Conservation (phyloP, 2,329 filamentous ascomycete species). For the Ceratocystis destructans region DNA sequence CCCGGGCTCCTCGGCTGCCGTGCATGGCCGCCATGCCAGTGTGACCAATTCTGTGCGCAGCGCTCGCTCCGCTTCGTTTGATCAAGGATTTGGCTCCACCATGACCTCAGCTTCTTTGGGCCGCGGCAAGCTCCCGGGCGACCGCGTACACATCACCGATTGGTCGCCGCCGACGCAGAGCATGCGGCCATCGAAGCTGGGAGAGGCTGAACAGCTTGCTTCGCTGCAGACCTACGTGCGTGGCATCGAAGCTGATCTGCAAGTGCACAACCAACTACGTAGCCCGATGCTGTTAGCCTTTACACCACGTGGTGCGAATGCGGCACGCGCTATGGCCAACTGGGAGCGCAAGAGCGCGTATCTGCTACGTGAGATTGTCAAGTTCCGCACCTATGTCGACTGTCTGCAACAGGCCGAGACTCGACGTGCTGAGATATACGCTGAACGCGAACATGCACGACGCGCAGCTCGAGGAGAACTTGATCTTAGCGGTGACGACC, state of each 20-base stretch:
- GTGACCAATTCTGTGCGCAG: constrained; percentile 27
- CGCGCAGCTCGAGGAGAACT: constrained; percentile 20
- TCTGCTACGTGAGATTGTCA: constrained; percentile 83
- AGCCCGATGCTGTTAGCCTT: constrained; percentile 81
- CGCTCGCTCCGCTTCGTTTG: constrained; percentile 45
- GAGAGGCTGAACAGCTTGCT: constrained; percentile 68
- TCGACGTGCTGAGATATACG: constrained; percentile 58
- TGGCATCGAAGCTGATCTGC: constrained; percentile 72
- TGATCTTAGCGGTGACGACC: constrained; percentile 15
- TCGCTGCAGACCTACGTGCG: constrained; percentile 66
- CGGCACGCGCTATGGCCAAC: constrained; percentile 75
- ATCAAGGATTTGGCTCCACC: constrained; percentile 39
- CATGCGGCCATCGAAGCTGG: constrained; percentile 66
- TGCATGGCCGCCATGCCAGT: constrained; percentile 30
- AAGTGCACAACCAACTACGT: constrained; percentile 76
- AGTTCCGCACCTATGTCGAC: constrained; percentile 92
- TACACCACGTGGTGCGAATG: constrained; percentile 69
- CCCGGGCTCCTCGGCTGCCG: constrained; percentile 34
- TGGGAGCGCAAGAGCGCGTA: constrained; percentile 96
- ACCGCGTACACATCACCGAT: constrained; percentile 69
- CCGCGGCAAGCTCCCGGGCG: constrained; percentile 59
- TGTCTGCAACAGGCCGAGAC: constrained; percentile 57
- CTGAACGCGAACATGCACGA: constrained; percentile 35
- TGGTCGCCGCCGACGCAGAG: constrained; percentile 85
- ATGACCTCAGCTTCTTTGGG: constrained; percentile 32